Percentiles rank a stretch among this genome's conserved stretches.
These are phyloP conservation scores for Ogataea corticis DNA, from an alignment of 805 yeast genomes.

Conservation along the genomic window DNA sequence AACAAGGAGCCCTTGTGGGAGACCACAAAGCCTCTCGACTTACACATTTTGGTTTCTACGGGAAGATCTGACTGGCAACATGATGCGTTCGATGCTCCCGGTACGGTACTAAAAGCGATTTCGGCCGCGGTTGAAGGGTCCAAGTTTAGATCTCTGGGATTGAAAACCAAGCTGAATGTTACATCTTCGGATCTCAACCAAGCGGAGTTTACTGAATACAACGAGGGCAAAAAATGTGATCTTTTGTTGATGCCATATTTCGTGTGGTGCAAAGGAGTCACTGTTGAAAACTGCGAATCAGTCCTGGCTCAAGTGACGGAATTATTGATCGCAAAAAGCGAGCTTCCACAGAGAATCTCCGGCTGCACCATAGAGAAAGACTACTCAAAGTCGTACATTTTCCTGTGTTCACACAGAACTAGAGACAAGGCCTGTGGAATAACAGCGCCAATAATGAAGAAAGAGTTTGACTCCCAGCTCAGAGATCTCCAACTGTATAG, in stretches of 20 bases:
- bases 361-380: constrained; percentile 39
- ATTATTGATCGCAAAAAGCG: constrained; percentile 30
- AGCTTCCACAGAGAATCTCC: constrained; percentile 13
- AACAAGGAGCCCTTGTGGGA: constrained; percentile 55
- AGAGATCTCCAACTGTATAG: constrained; percentile 72
- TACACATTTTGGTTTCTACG: constrained; percentile 81
- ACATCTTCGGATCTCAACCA: constrained; percentile 30
- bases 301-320: constrained; percentile 50
- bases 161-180: constrained; percentile 21
- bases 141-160: constrained; percentile 23
- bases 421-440: constrained; percentile 93
- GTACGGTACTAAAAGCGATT: constrained; percentile 32
- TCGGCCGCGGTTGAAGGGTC: constrained; percentile 21
- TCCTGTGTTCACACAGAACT: constrained; percentile 86
- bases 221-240: constrained; percentile 51
- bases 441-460: constrained; percentile 88
- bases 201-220: constrained; percentile 40
- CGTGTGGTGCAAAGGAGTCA: constrained; percentile 61
- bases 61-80: constrained; percentile 85
- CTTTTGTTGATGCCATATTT: constrained; percentile 72
- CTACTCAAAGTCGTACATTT: constrained; percentile 47
- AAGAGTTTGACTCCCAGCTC: constrained; percentile 70
- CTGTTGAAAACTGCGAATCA: constrained; percentile 40
- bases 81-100: constrained; percentile 53
- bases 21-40: constrained; percentile 64